A percentile compares a stretch with the other conserved stretches of the same genome.
phyloP scores from a whole-genome alignment of 2,329 filamentous ascomycete genomes.

The Claviceps spartinae region DNA sequence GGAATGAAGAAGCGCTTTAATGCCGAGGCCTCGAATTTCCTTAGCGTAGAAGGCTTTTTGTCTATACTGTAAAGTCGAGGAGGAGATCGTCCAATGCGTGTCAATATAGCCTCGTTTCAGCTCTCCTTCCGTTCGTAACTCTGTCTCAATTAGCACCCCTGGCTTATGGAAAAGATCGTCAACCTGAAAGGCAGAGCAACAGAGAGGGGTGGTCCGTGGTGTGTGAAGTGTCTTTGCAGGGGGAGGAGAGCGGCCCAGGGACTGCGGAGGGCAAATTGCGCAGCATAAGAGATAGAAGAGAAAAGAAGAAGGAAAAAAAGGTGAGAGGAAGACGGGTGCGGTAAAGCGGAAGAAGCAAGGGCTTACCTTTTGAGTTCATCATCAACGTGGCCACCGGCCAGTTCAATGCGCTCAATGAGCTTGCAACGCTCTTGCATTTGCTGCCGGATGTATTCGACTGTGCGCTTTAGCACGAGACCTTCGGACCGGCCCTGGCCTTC shows the following conservation, averaged over 20 bases:
- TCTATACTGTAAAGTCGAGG: neutral
- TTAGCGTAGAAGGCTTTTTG: neutral
- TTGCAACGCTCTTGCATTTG: constrained; percentile 44
- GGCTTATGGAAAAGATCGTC: neutral
- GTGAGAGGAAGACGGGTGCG: neutral
- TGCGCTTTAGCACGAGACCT: constrained; percentile 64
- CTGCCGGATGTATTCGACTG: constrained; percentile 50
- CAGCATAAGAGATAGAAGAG: neutral
- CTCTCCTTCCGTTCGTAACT: constrained; percentile 3
- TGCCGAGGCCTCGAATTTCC: neutral
- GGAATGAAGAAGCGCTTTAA: neutral
- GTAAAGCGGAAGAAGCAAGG: neutral
- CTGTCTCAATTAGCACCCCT: constrained; percentile 8
- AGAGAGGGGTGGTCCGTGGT: neutral
- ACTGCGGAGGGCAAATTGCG: neutral
- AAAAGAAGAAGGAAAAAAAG: neutral
- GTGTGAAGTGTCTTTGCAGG: neutral
- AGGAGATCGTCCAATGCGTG: neutral
- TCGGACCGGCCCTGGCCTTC: constrained; percentile 76
- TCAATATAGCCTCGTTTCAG: neutral
- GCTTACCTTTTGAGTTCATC: constrained; percentile 30
- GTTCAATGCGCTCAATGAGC: constrained; percentile 45
- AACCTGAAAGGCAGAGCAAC: neutral
- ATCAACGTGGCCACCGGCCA: constrained; percentile 41
- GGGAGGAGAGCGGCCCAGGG: neutral